Evolutionary conservation across 805 yeast species (phyloP).

Genomic region (Candida schatavii): DNA sequence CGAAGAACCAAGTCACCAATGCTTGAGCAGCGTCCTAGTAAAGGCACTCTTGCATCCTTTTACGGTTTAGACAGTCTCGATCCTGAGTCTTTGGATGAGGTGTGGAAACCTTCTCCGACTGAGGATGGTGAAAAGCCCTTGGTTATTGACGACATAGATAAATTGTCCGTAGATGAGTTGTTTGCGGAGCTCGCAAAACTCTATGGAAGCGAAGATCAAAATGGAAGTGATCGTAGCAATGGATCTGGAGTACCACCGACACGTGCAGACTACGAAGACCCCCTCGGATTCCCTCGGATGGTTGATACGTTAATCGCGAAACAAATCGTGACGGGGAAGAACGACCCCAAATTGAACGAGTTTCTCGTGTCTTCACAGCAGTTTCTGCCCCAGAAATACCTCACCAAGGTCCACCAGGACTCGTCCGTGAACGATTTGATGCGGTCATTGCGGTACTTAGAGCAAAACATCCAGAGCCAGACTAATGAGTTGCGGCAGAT

Average conservation of each 20-base stretch:
- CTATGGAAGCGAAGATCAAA: slow-evolving; percentile 11
- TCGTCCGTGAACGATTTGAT: slow-evolving; percentile 35
- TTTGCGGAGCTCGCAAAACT: slow-evolving; percentile 27
- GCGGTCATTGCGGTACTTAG: slow-evolving; percentile 27
- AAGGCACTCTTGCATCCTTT: not conserved
- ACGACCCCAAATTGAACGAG: slow-evolving; percentile 29
- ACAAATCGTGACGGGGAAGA: slow-evolving; percentile 4
- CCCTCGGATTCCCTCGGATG: slow-evolving; percentile 5
- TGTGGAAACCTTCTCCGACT: slow-evolving; percentile 8
- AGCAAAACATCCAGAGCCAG: slow-evolving; percentile 32
- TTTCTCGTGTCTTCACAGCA: slow-evolving; percentile 35
- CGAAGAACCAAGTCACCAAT: too few relatives aligned
- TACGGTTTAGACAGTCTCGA: not conserved
- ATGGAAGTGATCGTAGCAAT: not conserved
- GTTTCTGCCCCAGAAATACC: slow-evolving; percentile 34
- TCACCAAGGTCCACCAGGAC: slow-evolving; percentile 35
- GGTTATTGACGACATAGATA: slow-evolving; percentile 18
- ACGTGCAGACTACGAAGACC: slow-evolving; percentile 3
- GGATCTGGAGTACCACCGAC: not conserved
- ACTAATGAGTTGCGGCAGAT: slow-evolving; percentile 34
- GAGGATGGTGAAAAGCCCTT: slow-evolving; percentile 2
- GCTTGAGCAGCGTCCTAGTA: not conserved
- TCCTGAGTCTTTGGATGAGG: not conserved
- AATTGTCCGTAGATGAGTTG: slow-evolving; percentile 26
- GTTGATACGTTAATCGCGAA: slow-evolving; percentile 4